Evolutionary conservation across 768 basidiomycete genomes (phyloP).

Genomic region (Tylopilus subfusipes): DNA sequence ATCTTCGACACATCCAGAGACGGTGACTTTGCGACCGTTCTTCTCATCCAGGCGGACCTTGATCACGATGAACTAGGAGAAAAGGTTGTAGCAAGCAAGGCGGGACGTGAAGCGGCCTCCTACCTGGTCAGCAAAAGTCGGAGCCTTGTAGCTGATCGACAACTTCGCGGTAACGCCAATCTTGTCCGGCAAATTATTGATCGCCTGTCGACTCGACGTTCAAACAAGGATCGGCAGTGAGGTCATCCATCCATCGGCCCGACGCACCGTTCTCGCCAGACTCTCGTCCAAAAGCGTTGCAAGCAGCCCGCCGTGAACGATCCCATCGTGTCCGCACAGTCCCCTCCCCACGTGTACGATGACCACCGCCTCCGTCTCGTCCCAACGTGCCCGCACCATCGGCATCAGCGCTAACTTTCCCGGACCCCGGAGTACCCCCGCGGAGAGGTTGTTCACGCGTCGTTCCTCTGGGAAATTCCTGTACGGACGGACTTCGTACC

Average conservation of each 20-base stretch:
- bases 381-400: conserved; percentile 65
- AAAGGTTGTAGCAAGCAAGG: not conserved
- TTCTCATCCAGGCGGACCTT: conserved; percentile 61
- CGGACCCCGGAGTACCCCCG: conserved; percentile 82
- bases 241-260: not conserved
- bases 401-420: conserved; percentile 81
- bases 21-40: conserved; percentile 75
- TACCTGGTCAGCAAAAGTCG: conserved; percentile 87
- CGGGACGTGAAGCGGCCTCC: not conserved
- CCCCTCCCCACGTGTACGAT: conserved; percentile 83
- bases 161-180: conserved; percentile 92
- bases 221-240: conserved; percentile 9
- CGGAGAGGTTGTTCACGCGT: conserved; percentile 78
- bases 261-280: conserved; percentile 70
- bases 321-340: conserved; percentile 91
- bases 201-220: conserved; percentile 50
- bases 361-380: conserved; percentile 70
- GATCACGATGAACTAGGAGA: conserved; percentile 74
- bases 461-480: conserved; percentile 62
- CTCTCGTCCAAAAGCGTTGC: conserved; percentile 89
- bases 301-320: conserved; percentile 89
- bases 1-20: conserved; percentile 72
- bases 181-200: conserved; percentile 79
- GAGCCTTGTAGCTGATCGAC: conserved; percentile 76
- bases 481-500: conserved; percentile 82